Base-by-base conservation (phyloP, 1,284 basidiomycete genomes). In the Thecaphora frezii region DNA sequence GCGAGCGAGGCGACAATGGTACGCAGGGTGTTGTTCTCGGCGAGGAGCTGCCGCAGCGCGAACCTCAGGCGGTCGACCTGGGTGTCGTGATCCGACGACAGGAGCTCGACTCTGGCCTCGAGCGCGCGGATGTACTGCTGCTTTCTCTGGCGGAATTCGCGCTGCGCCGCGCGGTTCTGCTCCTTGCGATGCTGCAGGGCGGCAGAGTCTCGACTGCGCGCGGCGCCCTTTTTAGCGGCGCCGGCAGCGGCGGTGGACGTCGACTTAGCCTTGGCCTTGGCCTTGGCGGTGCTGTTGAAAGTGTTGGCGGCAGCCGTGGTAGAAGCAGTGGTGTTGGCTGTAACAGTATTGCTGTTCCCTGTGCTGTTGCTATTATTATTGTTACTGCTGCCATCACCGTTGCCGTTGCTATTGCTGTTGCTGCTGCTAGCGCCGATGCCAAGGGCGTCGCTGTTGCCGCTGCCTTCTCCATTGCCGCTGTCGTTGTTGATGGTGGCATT, bases 111-210 rank as follows among this genome's bases (percentile, higher is more conserved):
- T 21, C 71, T 55, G 0, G 65, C 64, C 33, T 76, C 73, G 33
- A 76, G 59, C 2, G 71, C 73, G n/a, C 69, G 59, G 22, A 73
- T 71, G 54, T 71, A 73, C 40, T 75, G 71, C 49, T 76, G 73
- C 53, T 74, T 74, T 22, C 73, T 58, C 41, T 76, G 73, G 2
- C 73, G 53, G 39, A 76, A 76, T 41, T 76, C 73, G 36, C 73
- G 58, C 48, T 76, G 73, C 12, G 73, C 71, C 2, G 73, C 58
- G 28, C 73, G 51, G 51, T 76, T 76, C 41, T 74, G 72, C 41
- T 67, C 71, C 40, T 76, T 76, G n/a, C 72, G 44, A 23, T 51
- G 64, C 38, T 51, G 68, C 25, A 46, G 52, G 16, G 58, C 58
- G 48, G 26, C 54, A 28, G 55, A 45, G 25, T 63, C 71, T 33